These are phyloP conservation scores for Alternaria novae-zelandiae DNA, from an alignment of 2,329 filamentous ascomycete species.

Conservation along the genomic window DNA sequence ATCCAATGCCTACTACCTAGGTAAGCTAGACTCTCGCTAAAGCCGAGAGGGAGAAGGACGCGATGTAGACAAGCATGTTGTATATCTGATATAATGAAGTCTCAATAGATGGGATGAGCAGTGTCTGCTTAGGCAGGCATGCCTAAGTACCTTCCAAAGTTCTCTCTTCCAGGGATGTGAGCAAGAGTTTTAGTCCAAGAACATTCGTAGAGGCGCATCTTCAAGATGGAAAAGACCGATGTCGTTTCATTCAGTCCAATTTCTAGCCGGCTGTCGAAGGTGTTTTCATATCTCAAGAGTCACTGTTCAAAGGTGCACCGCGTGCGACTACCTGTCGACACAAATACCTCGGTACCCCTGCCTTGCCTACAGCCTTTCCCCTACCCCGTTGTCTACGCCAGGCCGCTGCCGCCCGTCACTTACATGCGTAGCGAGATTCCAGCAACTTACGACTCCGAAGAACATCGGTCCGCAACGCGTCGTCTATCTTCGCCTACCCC, in stretches of 20 bases:
- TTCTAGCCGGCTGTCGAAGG: background rate
- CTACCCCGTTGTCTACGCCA: background rate
- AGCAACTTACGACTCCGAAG: background rate
- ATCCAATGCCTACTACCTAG: background rate
- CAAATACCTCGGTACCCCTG: background rate
- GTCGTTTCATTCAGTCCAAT: background rate
- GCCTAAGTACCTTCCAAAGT: background rate
- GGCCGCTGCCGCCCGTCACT: background rate
- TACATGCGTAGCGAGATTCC: background rate
- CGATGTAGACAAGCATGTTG: background rate
- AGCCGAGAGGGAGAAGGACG: background rate
- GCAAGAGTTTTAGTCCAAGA: background rate
- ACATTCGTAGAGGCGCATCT: background rate
- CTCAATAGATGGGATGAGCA: background rate
- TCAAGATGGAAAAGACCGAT: background rate
- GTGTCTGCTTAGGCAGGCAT: background rate
- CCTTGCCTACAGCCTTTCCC: background rate
- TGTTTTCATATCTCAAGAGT: background rate
- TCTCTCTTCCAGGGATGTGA: background rate
- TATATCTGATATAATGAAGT: background rate
- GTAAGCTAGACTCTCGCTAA: background rate
- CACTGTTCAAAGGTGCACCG: background rate
- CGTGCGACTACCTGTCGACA: background rate
- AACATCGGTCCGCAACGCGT: background rate
- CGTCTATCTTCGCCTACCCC: constrained; percentile 1